Evolutionary conservation across 768 basidiomycete genomes (phyloP).

Genomic region (Pleurotus tuber-regium): DNA sequence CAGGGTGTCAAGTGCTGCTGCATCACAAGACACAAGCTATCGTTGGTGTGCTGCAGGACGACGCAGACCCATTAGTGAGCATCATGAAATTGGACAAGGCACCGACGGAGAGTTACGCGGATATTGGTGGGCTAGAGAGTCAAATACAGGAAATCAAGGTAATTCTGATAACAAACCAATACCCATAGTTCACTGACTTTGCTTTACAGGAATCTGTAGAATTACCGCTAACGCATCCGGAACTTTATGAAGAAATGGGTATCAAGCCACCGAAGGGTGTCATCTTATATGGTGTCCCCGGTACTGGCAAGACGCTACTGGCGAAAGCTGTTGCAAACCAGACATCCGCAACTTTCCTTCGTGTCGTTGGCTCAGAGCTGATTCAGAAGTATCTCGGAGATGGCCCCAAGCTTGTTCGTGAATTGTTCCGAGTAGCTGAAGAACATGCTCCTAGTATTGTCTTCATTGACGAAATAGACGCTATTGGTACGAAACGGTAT

Average conservation of each 20-base stretch:
- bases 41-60: constrained; percentile 94
- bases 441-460: constrained; percentile 98
- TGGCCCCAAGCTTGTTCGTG: constrained; percentile 96
- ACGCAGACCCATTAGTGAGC: constrained; percentile 92
- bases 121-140: constrained; percentile 93
- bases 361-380: constrained; percentile 95
- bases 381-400: constrained; percentile 99
- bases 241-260: constrained; percentile 99
- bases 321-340: constrained; percentile 98
- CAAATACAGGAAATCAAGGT: constrained; percentile 99
- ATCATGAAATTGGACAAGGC: constrained; percentile 99
- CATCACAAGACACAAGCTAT: constrained; percentile 96
- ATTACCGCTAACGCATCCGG: constrained; percentile 94
- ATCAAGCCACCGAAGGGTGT: constrained; percentile 99
- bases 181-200: constrained; percentile 1
- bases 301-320: constrained; percentile 96
- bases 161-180: constrained; percentile 14
- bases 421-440: constrained; percentile 95
- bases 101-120: constrained; percentile 97
- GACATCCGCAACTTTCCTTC: constrained; percentile 96
- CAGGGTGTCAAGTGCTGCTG: constrained; percentile 90
- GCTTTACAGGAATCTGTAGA: constrained; percentile 90
- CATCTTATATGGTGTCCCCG: constrained; percentile 97
- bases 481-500: constrained; percentile 95
- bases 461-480: constrained; percentile 99